Evolutionary conservation across 73 alveolate genomes (phyloP), one percentile per base, ranked within the genome.

Genomic region (Diophrys appendiculata): DNA sequence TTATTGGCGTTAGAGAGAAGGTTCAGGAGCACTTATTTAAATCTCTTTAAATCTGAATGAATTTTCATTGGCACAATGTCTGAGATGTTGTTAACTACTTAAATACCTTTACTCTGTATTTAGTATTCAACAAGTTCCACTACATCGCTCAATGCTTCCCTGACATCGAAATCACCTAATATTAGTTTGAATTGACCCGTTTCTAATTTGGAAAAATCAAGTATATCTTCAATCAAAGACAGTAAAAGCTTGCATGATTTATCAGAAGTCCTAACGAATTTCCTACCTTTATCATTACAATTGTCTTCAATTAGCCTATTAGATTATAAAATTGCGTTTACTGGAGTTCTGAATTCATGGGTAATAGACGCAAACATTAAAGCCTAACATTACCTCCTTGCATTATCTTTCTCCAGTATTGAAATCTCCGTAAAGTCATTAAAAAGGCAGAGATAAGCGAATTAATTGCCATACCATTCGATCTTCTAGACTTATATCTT

Each of bases 271-370:
- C 31, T 70, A 18, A 71, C 11, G 43, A 31, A 71, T 25, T 71
- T 71, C 25, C 8, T 3, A 22, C 14, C 32, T 60, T 60, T 13
- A 60, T 70, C 78, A 1, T 5, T 11, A 18, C 8, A 5, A 29
- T 34, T 22, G 23, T 8, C 52, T 43, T 72, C 55, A 1, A 72
- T 25, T 1, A 72, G 35, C 2, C 25, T n/a, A 5, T 32, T 27
- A 2, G 72, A 0, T 23, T 72, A 32, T 25, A 30, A 22, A 26
- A 72, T 32, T 34, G 81, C 81, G 26, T 72, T 72, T 2, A 72
- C 8, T 2, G 81, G 81, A 25, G 81, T 72, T 43, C 81, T 72
- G 53, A 72, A 72, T 65, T 72, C 81, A 53, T 72, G 81, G 2
- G 81, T 32, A 29, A 72, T 30, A 25, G 69, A 32, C 25, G 81